Percentiles rank a stretch among this genome's conserved stretches.
These are phyloP conservation scores for Mycena polygramma DNA, from an alignment of 768 basidiomycete species.

Conservation along the genomic window DNA sequence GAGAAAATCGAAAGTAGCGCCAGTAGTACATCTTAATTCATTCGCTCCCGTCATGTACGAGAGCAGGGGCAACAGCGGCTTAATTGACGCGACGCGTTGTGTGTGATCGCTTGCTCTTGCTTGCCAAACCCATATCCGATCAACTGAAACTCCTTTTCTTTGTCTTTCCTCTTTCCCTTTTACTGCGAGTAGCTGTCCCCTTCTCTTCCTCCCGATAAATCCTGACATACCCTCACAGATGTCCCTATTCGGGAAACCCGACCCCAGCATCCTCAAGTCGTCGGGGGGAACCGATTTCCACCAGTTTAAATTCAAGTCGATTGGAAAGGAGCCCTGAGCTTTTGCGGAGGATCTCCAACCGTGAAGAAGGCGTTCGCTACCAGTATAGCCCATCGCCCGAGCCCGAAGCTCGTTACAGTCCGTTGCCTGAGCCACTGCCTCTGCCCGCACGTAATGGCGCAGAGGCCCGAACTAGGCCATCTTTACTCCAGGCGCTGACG, in stretches of 20 bases:
- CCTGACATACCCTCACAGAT: constrained; percentile 12
- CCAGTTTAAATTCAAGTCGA: constrained; percentile 62
- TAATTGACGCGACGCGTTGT: constrained; percentile 29
- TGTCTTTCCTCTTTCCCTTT: constrained; percentile 12
- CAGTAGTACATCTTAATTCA: background rate
- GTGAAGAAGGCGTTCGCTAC: constrained; percentile 45
- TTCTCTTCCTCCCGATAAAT: background rate
- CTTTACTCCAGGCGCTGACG: constrained; percentile 32
- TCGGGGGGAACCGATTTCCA: constrained; percentile 17
- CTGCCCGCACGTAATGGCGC: background rate
- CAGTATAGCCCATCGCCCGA: constrained; percentile 42
- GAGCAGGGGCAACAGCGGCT: too few relatives aligned
- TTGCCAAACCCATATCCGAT: constrained; percentile 10
- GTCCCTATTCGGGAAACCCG: constrained; percentile 24
- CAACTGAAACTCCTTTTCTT: constrained; percentile 15
- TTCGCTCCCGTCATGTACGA: too few relatives aligned
- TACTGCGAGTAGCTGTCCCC: constrained; percentile 11
- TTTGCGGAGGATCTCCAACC: constrained; percentile 62
- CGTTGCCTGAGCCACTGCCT: constrained; percentile 36
- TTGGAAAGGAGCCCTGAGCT: constrained; percentile 68
- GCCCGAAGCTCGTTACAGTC: constrained; percentile 36
- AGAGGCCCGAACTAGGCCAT: constrained; percentile 28
- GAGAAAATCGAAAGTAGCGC: constrained; percentile 7
- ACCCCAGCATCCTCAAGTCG: constrained; percentile 23
- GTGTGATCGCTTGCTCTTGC: constrained; percentile 9